Evolutionary conservation across 306 rosid species (phyloP).

Genomic region (Gleditsia sinensis): DNA sequence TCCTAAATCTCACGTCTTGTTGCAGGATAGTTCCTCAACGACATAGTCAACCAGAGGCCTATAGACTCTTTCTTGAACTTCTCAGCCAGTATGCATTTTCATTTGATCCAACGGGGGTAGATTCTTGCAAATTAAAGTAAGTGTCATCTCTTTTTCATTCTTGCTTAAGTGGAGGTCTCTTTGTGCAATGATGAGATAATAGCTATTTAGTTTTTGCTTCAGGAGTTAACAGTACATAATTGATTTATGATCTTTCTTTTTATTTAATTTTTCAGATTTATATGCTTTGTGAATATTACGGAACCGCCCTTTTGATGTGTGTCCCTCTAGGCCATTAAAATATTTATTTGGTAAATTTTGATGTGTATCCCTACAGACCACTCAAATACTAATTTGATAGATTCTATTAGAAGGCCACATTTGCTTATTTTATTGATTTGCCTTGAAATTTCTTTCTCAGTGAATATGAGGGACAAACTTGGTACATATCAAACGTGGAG

Average conservation of each 20-base stretch:
- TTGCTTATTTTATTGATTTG: background rate
- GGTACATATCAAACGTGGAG: background rate
- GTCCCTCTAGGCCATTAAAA: background rate
- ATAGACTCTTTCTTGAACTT: slow-evolving; percentile 62
- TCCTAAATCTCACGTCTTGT: background rate
- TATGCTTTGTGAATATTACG: background rate
- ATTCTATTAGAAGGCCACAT: background rate
- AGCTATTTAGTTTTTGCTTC: background rate
- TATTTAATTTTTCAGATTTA: background rate
- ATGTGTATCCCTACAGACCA: too few relatives aligned
- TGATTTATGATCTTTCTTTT: background rate
- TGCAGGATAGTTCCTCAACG: slow-evolving; percentile 55
- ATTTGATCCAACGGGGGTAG: slow-evolving; percentile 33
- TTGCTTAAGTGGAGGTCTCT: background rate
- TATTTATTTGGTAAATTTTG: background rate
- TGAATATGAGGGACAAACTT: background rate
- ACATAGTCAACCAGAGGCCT: slow-evolving; percentile 56
- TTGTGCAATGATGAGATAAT: background rate
- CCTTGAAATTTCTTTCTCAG: background rate
- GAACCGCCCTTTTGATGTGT: background rate
- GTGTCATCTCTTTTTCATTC: background rate
- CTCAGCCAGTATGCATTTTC: slow-evolving; percentile 54
- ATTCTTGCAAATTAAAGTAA: slow-evolving; percentile 44
- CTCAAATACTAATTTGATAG: background rate
- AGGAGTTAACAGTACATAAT: background rate